A percentile compares a stretch with the other conserved stretches of the same genome.
Evolutionary conservation across 345 rosid species (phyloP).

Genomic region (Excoecaria agallocha): DNA sequence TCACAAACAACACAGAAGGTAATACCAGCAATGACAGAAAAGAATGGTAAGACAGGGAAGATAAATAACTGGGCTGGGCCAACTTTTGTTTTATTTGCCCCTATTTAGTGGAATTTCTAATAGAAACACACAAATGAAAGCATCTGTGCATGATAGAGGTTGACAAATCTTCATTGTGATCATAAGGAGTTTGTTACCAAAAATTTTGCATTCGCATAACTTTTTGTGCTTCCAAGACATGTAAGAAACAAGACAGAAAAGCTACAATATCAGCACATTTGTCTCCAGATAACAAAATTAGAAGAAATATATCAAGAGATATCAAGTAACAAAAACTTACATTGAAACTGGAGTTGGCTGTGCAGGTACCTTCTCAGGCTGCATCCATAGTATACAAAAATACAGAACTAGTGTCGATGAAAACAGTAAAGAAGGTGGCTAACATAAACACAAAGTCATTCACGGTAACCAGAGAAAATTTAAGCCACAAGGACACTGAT

Average conservation of each 20-base stretch:
- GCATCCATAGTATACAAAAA: conserved; percentile 37
- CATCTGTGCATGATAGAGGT: no score
- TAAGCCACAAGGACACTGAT: background rate
- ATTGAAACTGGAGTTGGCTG: conserved; percentile 79
- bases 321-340: conserved; percentile 46
- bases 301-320: background rate
- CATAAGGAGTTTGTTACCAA: background rate
- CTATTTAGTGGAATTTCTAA: no score
- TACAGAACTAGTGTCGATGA: conserved; percentile 19
- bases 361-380: conserved; percentile 61
- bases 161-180: background rate
- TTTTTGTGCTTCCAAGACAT: background rate
- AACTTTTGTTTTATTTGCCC: no score
- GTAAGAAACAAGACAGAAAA: background rate
- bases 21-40: no score
- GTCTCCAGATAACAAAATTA: background rate
- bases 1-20: no score
- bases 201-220: no score
- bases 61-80: no score
- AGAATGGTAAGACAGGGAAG: no score
- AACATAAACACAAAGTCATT: background rate
- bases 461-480: background rate
- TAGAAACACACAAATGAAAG: no score
- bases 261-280: background rate
- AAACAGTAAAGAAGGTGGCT: background rate